phyloP scores from a whole-genome alignment of 2,329 filamentous ascomycete species.

The Talaromyces sp. region DNA sequence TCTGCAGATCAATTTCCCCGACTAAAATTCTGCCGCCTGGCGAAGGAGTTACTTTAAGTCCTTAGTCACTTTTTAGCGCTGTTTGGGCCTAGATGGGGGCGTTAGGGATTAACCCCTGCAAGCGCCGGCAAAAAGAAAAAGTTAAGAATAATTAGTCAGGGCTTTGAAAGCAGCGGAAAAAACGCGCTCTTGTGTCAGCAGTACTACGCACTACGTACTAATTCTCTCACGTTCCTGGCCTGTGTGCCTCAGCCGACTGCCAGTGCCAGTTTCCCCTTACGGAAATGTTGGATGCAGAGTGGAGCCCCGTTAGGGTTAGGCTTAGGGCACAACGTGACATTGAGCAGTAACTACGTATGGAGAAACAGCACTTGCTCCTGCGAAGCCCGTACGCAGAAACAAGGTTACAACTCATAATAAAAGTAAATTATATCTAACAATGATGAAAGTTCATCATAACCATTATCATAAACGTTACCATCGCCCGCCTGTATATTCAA shows the following conservation, averaged over 20 bases:
- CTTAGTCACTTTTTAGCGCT: neutral
- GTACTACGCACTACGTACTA: no score
- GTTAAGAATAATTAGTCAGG: neutral
- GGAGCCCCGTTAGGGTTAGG: neutral
- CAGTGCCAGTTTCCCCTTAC: neutral
- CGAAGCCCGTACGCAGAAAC: no score
- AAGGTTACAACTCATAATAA: neutral
- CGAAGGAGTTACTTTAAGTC: neutral
- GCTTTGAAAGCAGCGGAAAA: neutral
- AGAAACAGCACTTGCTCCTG: no score
- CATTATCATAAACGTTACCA: neutral
- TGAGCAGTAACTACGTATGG: neutral
- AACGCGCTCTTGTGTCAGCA: neutral
- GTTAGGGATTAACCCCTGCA: neutral
- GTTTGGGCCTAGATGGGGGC: neutral
- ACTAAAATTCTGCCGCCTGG: neutral
- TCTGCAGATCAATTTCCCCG: neutral
- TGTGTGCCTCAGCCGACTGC: neutral
- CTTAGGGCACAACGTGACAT: neutral
- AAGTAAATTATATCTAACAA: neutral
- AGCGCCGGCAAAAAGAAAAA: neutral
- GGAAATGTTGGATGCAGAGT: neutral
- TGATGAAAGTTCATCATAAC: no score
- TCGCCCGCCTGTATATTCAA: neutral
- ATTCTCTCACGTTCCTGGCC: neutral